Base-by-base conservation (phyloP, 148 eudicot genomes). In the Cornus suecica region DNA sequence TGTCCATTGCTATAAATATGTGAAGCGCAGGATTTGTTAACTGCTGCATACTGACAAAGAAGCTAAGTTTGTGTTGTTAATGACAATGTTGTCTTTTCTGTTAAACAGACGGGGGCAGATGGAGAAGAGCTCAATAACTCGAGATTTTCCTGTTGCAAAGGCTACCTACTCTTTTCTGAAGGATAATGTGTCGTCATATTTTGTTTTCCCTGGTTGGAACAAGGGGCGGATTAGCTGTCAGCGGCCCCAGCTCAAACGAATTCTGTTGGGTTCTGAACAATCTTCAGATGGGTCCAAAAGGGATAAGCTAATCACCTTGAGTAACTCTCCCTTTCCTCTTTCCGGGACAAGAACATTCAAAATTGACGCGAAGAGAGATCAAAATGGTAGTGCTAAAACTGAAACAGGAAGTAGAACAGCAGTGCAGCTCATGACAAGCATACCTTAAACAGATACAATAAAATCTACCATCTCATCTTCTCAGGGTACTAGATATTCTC, bases 141-240 rank as follows among this genome's bases (percentile, higher is more conserved):
- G 87, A 58, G 91, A 92, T 56, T 87, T 87, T 41, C 99, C 99
- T 10, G 83, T 90, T 41, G 90, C 95, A 70, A 92, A 90, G 84
- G 86, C 85, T 32, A 88, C 89, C 52, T 83, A 83, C 78, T 80
- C 91, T 20, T 91, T 94, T 80, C 84, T 94, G 48, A 81, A 86
- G 77, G 94, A 90, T 25, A 79, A 78, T 66, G 76, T 89, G 51
- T 88, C 97, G 63, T 77, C 96, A 7, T 87, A 89, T 27, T 94
- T 92, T 83, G 62, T 84, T 80, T 86, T 86, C 71, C 91, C 97
- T 60, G 91, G 86, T 70, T 94, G 99, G 99, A 94, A 88, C 81
- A 92, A 89, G 78, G 97, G 99, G 25, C 87, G 99, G 76, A 87
- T 94, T 32, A 80, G 84, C 75, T 90, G 96, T 81, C 99, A 89